These are phyloP conservation scores for Ramaria sp. DNA, from an alignment of 768 basidiomycete species.

Conservation along the genomic window DNA sequence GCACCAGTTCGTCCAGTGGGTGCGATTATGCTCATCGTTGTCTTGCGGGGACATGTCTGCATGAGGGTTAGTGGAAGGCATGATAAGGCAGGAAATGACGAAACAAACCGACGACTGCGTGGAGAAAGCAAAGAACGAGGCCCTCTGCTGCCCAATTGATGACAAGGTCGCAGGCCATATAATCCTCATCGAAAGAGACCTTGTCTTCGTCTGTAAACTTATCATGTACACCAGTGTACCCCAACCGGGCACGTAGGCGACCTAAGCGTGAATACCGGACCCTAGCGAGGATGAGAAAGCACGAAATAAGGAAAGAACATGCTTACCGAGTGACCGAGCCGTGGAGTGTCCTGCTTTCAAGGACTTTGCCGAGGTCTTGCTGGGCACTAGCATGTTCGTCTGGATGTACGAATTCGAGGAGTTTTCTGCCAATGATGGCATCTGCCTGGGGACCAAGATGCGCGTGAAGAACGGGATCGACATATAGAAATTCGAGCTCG, in stretches of 20 bases:
- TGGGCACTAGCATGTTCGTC: constrained; percentile 70
- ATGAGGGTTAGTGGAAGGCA: not conserved
- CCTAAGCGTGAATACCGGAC: constrained; percentile 74
- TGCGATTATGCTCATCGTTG: constrained; percentile 66
- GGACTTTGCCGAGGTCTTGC: constrained; percentile 61
- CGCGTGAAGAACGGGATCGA: constrained; percentile 65
- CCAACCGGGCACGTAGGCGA: constrained; percentile 61
- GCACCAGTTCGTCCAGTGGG: constrained; percentile 83
- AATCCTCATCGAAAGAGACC: constrained; percentile 56
- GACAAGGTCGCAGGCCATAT: constrained; percentile 82
- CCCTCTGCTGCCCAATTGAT: constrained; percentile 84
- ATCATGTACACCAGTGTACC: constrained; percentile 40
- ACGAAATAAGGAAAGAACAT: constrained; percentile 7
- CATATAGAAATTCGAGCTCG: constrained; percentile 67
- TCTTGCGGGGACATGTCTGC: constrained; percentile 39
- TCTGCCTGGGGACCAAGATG: constrained; percentile 67
- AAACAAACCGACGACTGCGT: constrained; percentile 63
- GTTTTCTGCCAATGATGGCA: constrained; percentile 55
- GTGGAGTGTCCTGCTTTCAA: constrained; percentile 65
- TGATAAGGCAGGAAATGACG: not conserved
- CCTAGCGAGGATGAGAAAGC: constrained; percentile 27
- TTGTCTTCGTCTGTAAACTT: constrained; percentile 59
- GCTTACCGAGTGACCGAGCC: constrained; percentile 72
- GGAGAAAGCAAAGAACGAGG: constrained; percentile 81
- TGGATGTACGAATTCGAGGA: constrained; percentile 74